These are phyloP conservation scores for Fraxinus greggii DNA, from an alignment of 305 asterid genomes.

Conservation along the genomic window DNA sequence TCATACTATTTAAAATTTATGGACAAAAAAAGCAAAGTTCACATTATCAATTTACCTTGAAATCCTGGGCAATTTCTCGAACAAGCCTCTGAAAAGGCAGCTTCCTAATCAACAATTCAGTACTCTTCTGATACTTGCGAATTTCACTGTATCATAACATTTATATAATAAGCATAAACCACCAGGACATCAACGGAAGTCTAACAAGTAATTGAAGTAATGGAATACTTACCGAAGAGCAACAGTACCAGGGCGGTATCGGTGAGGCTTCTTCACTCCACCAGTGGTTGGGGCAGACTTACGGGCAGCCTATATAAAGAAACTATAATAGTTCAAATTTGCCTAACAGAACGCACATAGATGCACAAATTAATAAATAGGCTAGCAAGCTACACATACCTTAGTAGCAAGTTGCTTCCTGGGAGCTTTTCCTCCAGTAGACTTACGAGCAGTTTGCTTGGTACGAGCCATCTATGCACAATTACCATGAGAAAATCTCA, in stretches of 20 bases:
- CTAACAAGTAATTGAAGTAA: background rate
- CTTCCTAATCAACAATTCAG: slow-evolving; percentile 81
- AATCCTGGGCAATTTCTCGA: slow-evolving; percentile 80
- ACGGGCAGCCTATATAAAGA: slow-evolving; percentile 73
- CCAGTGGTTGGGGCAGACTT: slow-evolving; percentile 99
- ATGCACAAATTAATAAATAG: background rate
- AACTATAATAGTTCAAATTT: background rate
- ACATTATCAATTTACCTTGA: slow-evolving; percentile 40
- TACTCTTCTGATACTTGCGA: slow-evolving; percentile 81
- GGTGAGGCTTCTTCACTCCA: slow-evolving; percentile 97
- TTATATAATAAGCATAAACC: background rate
- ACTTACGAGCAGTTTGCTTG: slow-evolving; percentile 98
- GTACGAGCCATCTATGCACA: slow-evolving; percentile 85
- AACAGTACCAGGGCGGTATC: slow-evolving; percentile 91
- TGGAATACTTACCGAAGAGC: slow-evolving; percentile 71
- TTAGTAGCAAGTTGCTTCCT: slow-evolving; percentile 97
- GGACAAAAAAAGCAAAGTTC: background rate
- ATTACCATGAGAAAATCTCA: background rate
- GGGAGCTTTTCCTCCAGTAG: slow-evolving; percentile 97
- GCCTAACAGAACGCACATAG: background rate
- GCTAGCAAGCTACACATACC: slow-evolving; percentile 27
- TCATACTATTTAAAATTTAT: background rate
- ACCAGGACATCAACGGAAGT: too few species aligned
- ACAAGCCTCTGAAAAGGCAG: slow-evolving; percentile 86
- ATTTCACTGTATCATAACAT: slow-evolving; percentile 49